These are phyloP conservation scores for Mycena polygramma DNA, from an alignment of 768 basidiomycete genomes.

Conservation along the genomic window DNA sequence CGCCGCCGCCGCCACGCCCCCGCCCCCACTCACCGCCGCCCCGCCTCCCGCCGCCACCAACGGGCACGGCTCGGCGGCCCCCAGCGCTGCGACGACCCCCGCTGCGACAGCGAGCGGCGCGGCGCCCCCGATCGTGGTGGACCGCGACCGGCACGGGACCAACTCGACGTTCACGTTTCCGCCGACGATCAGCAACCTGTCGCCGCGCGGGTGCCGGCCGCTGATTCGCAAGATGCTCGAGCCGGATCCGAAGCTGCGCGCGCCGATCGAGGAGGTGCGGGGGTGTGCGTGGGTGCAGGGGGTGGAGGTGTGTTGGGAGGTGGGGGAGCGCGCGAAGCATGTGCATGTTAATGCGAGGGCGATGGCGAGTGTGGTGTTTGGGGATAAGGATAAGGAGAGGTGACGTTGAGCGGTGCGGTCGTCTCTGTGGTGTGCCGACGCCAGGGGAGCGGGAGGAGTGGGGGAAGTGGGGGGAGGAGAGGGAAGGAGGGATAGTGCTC, in stretches of 20 bases:
- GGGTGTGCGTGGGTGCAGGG: conserved; percentile 82
- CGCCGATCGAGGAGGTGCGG: conserved; percentile 84
- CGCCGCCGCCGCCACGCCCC: conserved; percentile 55
- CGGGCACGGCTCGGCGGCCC: conserved; percentile 53
- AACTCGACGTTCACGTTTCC: conserved; percentile 45
- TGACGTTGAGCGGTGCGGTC: neutral
- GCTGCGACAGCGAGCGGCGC: neutral
- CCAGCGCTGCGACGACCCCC: conserved; percentile 56
- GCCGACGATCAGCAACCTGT: conserved; percentile 89
- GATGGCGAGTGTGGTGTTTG: conserved; percentile 64
- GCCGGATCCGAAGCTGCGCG: conserved; percentile 86
- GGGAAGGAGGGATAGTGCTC: no score
- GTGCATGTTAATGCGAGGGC: conserved; percentile 78
- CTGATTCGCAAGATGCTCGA: conserved; percentile 95
- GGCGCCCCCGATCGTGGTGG: conserved; percentile 23
- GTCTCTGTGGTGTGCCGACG: no score
- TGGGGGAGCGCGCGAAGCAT: conserved; percentile 69
- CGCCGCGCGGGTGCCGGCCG: conserved; percentile 85
- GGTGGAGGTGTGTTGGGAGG: conserved; percentile 65
- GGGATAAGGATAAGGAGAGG: conserved; percentile 17
- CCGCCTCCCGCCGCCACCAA: conserved; percentile 2
- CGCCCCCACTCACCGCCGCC: conserved; percentile 54
- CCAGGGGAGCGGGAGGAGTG: no score
- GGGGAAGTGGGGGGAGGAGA: neutral
- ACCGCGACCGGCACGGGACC: conserved; percentile 31